phyloP scores from a whole-genome alignment of 345 rosid genomes.

The Corchorus olitorius region DNA sequence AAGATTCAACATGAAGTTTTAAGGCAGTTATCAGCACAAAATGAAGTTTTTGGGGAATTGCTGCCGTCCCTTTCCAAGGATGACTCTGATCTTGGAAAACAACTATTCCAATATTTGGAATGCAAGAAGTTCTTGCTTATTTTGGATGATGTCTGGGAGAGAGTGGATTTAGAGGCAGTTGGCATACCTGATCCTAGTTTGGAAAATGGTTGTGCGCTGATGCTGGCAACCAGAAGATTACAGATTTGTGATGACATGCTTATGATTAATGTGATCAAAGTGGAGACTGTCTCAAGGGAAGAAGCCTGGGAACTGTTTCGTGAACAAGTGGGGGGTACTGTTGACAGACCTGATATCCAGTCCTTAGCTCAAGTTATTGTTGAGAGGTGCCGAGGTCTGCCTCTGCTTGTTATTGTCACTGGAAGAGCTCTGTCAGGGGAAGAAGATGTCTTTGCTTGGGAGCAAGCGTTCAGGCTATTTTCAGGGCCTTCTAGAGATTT shows the following conservation, averaged over 20 bases:
- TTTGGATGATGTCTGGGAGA: slow-evolving; percentile 29
- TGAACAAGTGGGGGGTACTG: slow-evolving; percentile 22
- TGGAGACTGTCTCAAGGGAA: slow-evolving; percentile 22
- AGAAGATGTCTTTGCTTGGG: slow-evolving; percentile 21
- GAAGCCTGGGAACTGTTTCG: slow-evolving; percentile 30
- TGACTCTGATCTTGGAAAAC: not conserved
- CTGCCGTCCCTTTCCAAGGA: not conserved
- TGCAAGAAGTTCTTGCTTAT: slow-evolving; percentile 15
- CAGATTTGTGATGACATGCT: slow-evolving; percentile 22
- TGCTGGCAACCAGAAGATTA: slow-evolving; percentile 9
- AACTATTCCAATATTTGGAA: not conserved
- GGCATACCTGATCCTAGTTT: slow-evolving; percentile 25
- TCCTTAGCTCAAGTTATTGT: slow-evolving; percentile 18
- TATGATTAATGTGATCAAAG: slow-evolving; percentile 6
- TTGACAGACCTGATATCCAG: slow-evolving; percentile 9
- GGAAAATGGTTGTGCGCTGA: slow-evolving; percentile 14
- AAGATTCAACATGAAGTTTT: slow-evolving; percentile 5
- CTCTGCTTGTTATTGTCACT: slow-evolving; percentile 17
- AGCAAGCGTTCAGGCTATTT: slow-evolving; percentile 24
- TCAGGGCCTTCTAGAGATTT: not conserved
- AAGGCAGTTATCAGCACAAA: slow-evolving; percentile 4
- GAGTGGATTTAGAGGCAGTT: slow-evolving; percentile 17
- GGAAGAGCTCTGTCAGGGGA: slow-evolving; percentile 11
- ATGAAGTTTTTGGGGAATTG: not conserved
- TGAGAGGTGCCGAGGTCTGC: slow-evolving; percentile 22